Percentiles rank a stretch among this genome's conserved stretches.
These are phyloP conservation scores for Eucalyptus cladocalyx DNA, from an alignment of 345 rosid genomes.

Conservation along the genomic window DNA sequence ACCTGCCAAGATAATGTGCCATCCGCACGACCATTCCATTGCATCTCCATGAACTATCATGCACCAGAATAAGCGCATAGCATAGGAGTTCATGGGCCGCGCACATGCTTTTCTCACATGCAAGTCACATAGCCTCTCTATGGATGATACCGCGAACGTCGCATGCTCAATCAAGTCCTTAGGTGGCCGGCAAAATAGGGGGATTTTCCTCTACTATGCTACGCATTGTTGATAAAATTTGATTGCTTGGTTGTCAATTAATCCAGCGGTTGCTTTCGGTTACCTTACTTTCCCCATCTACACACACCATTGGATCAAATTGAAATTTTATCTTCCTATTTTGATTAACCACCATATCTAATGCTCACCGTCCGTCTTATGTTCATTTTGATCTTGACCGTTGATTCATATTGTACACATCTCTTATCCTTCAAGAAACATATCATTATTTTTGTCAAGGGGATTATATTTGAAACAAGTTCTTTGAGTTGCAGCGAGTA, in stretches of 20 bases:
- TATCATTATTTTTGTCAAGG: background rate
- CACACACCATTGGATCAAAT: background rate
- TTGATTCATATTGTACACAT: no score
- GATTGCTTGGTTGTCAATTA: background rate
- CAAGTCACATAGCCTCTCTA: background rate
- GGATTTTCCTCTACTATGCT: background rate
- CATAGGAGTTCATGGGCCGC: background rate
- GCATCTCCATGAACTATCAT: background rate
- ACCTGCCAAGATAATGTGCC: background rate
- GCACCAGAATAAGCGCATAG: background rate
- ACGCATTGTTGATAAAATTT: background rate
- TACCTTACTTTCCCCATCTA: background rate
- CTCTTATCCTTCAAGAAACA: background rate
- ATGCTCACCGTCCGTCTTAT: no score
- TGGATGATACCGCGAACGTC: background rate
- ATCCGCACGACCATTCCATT: background rate
- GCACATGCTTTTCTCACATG: background rate
- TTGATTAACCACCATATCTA: no score
- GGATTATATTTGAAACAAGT: background rate
- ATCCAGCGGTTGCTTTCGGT: background rate
- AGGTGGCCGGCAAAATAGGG: background rate
- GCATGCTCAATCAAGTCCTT: background rate
- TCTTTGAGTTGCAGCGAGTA: background rate
- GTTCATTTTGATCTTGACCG: no score
- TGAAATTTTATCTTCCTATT: background rate